phyloP scores from a whole-genome alignment of 2,329 filamentous ascomycete genomes.

The Colletotrichum abscissum region DNA sequence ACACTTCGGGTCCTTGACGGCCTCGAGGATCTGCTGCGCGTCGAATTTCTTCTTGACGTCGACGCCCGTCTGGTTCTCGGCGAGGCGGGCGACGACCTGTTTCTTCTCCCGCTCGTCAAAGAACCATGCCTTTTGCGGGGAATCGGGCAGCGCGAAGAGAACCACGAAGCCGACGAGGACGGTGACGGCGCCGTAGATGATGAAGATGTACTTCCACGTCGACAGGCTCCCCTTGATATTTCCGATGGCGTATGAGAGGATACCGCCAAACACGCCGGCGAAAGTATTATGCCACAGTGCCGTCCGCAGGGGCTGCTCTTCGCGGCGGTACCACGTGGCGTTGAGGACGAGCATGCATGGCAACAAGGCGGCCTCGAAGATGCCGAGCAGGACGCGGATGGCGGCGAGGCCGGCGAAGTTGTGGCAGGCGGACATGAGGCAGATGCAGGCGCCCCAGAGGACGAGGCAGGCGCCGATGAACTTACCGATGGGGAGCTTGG shows the following conservation, averaged over 20 bases:
- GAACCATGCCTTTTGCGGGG: conserved; percentile 63
- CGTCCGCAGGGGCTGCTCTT: conserved; percentile 72
- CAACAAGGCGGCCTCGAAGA: conserved; percentile 45
- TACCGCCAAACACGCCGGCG: conserved; percentile 57
- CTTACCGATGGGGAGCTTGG: conserved; percentile 44
- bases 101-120: conserved; percentile 74
- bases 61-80: conserved; percentile 80
- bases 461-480: conserved; percentile 43
- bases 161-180: conserved; percentile 68
- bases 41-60: conserved; percentile 75
- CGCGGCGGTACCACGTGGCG: conserved; percentile 57
- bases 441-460: conserved; percentile 51
- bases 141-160: conserved; percentile 67
- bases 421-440: conserved; percentile 49
- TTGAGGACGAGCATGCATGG: conserved; percentile 61
- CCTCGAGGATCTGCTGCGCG: conserved; percentile 72
- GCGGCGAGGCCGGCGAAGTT: conserved; percentile 37
- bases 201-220: conserved; percentile 60
- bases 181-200: conserved; percentile 71
- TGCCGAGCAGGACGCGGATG: conserved; percentile 38
- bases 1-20: conserved; percentile 60
- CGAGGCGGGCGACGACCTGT: conserved; percentile 76
- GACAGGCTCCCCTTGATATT: conserved; percentile 40
- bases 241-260: conserved; percentile 57
- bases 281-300: conserved; percentile 70